phyloP scores from a whole-genome alignment of 2,329 filamentous ascomycete species.

The Trichoderma aggressivum region DNA sequence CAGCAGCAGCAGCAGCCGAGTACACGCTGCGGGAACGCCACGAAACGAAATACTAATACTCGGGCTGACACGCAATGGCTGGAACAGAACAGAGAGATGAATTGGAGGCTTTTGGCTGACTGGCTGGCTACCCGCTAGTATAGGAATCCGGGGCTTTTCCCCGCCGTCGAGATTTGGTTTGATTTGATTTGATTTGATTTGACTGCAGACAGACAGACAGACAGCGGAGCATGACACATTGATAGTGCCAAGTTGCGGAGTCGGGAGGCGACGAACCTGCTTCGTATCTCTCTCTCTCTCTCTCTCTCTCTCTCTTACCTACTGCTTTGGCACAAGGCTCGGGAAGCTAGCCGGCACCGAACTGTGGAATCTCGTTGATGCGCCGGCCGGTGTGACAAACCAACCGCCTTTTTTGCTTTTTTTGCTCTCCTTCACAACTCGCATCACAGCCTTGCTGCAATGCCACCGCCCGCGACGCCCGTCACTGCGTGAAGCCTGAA shows the following conservation, averaged over 20 bases:
- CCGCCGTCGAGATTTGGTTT: background rate
- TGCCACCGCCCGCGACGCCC: conserved; percentile 19
- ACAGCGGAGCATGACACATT: background rate
- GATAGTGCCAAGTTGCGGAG: background rate
- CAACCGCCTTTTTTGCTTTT: background rate
- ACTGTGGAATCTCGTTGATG: background rate
- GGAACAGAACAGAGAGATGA: background rate
- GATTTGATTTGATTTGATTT: too few species aligned
- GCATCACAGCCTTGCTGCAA: conserved; percentile 17
- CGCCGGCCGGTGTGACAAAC: background rate
- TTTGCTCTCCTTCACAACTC: background rate
- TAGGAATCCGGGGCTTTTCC: conserved; percentile 1
- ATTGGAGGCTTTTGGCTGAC: background rate
- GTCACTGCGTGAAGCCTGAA: conserved; percentile 12
- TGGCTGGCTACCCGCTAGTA: background rate
- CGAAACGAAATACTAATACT: background rate
- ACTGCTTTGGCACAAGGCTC: background rate
- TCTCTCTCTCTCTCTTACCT: background rate
- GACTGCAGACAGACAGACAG: background rate
- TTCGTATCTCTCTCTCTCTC: too few species aligned
- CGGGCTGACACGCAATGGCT: background rate
- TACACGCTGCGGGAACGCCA: background rate
- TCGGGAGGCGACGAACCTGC: background rate
- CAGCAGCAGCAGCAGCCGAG: background rate
- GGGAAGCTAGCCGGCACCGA: background rate